Evolutionary conservation across 2,329 filamentous ascomycete genomes (phyloP).

Genomic region (Spiromastix sp.): DNA sequence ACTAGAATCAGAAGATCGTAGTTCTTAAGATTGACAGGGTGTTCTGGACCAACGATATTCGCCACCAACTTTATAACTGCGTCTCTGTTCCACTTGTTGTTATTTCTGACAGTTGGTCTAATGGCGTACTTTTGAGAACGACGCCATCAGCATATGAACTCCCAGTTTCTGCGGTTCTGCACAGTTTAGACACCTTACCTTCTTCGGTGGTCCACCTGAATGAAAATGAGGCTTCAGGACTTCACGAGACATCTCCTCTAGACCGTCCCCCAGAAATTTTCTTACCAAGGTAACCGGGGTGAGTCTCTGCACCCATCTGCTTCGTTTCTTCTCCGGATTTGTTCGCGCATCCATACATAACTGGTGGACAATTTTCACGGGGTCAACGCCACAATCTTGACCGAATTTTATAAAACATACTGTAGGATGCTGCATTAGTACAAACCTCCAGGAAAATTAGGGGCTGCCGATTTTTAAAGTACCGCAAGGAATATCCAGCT

Average conservation of each 20-base stretch:
- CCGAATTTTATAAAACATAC: conserved; percentile 50
- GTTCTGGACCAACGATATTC: conserved; percentile 44
- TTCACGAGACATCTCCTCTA: conserved; percentile 45
- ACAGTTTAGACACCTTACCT: conserved; percentile 32
- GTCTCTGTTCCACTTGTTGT: conserved; percentile 47
- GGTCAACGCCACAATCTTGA: conserved; percentile 42
- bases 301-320: conserved; percentile 13
- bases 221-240: conserved; percentile 53
- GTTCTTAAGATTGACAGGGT: conserved; percentile 50
- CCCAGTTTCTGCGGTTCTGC: neutral
- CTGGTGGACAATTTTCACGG: conserved; percentile 48
- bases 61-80: conserved; percentile 51
- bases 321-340: conserved; percentile 41
- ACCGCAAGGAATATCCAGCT: conserved; percentile 42
- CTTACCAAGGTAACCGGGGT: conserved; percentile 2
- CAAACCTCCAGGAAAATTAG: no score
- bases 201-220: conserved; percentile 39
- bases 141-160: neutral
- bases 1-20: conserved; percentile 53
- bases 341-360: conserved; percentile 48
- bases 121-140: conserved; percentile 46
- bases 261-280: conserved; percentile 36
- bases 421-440: conserved; percentile 15
- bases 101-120: conserved; percentile 49
- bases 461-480: conserved; percentile 13